phyloP scores from a whole-genome alignment of 257 asterid genomes.

The Gynochthodes officinalis region DNA sequence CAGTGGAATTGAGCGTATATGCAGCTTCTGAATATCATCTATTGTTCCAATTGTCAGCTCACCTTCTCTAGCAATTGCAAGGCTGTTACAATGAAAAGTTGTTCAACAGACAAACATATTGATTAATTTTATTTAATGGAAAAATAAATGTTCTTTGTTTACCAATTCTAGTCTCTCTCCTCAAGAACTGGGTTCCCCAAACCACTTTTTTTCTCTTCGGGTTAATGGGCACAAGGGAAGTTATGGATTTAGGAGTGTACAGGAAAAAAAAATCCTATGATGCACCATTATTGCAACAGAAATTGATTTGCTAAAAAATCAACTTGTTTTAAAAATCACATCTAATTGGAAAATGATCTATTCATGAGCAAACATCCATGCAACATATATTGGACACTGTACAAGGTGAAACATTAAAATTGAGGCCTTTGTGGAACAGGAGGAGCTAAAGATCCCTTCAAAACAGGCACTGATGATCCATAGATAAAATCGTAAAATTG shows the following conservation, averaged over 20 bases:
- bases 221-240: neutral
- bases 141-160: neutral
- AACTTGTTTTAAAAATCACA: neutral
- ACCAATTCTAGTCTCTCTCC: neutral
- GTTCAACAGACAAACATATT: slow-evolving; percentile 8
- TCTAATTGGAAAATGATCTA: neutral
- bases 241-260: neutral
- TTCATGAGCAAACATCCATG: neutral
- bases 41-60: slow-evolving; percentile 95
- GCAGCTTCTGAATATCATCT: slow-evolving; percentile 98
- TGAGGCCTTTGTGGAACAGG: neutral
- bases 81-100: slow-evolving; percentile 48
- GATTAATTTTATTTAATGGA: neutral
- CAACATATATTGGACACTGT: neutral
- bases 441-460: neutral
- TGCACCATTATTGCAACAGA: neutral
- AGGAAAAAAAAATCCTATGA: neutral
- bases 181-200: neutral
- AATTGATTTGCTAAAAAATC: neutral
- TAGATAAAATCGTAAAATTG: neutral
- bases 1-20: slow-evolving; percentile 88
- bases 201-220: neutral
- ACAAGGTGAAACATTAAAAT: neutral
- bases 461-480: neutral
- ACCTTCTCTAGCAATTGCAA: slow-evolving; percentile 96